These are phyloP conservation scores for Verticillium isaacii DNA, from an alignment of 2,329 filamentous ascomycete genomes.

Conservation along the genomic window DNA sequence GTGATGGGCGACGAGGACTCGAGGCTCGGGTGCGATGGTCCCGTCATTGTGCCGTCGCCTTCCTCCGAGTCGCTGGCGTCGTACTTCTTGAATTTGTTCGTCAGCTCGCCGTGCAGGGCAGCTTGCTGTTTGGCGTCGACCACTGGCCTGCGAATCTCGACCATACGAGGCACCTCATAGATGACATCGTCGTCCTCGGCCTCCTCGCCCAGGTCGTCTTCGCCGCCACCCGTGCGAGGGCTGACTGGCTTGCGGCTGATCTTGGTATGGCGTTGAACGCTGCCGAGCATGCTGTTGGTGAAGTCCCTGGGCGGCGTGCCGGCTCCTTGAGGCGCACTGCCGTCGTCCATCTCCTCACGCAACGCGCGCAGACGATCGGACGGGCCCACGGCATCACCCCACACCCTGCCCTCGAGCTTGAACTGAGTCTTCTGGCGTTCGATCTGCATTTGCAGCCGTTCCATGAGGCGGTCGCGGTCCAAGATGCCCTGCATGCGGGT, in stretches of 20 bases:
- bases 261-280: constrained; percentile 58
- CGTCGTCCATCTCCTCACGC: constrained; percentile 87
- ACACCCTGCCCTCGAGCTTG: constrained; percentile 90
- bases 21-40: constrained; percentile 69
- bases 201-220: constrained; percentile 43
- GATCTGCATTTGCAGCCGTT: constrained; percentile 88
- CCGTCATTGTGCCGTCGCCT: constrained; percentile 66
- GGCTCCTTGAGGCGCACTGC: constrained; percentile 40
- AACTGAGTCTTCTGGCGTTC: constrained; percentile 97
- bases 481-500: constrained; percentile 85
- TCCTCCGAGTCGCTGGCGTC: constrained; percentile 71
- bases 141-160: constrained; percentile 71
- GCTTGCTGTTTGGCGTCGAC: constrained; percentile 60
- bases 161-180: constrained; percentile 73
- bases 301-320: constrained; percentile 57
- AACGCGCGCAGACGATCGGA: constrained; percentile 89
- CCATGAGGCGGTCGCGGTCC: constrained; percentile 88
- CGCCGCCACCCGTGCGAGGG: constrained; percentile 19
- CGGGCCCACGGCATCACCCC: constrained; percentile 76
- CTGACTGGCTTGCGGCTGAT: constrained; percentile 51
- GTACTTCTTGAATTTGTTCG: constrained; percentile 67
- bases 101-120: constrained; percentile 66
- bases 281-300: constrained; percentile 69
- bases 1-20: constrained; percentile 67
- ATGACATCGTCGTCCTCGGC: constrained; percentile 55